phyloP scores from a whole-genome alignment of 768 basidiomycete genomes.

The Pleurotus pulmonarius region DNA sequence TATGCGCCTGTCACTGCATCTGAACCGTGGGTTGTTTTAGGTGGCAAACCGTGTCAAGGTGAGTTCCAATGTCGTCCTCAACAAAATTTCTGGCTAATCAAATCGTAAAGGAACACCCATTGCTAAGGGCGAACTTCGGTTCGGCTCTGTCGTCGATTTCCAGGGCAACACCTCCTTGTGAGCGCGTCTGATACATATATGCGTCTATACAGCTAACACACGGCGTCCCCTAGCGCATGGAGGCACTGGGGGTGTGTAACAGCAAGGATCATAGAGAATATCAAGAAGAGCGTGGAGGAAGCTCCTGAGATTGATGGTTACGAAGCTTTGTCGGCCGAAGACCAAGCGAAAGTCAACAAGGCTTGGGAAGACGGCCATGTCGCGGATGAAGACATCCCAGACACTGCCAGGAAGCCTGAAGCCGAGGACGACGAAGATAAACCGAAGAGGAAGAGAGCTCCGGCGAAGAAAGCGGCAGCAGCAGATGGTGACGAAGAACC shows the following conservation, averaged over 20 bases:
- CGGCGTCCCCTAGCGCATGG: constrained; percentile 51
- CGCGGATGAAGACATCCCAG: constrained; percentile 81
- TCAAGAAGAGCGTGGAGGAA: constrained; percentile 57
- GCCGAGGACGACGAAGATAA: constrained; percentile 37
- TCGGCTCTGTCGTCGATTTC: constrained; percentile 76
- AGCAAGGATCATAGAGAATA: constrained; percentile 60
- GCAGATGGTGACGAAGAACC: constrained; percentile 35
- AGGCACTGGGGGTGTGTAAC: constrained; percentile 92
- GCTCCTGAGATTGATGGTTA: constrained; percentile 81
- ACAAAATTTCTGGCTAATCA: constrained; percentile 9
- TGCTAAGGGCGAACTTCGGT: constrained; percentile 64
- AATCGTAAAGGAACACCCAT: constrained; percentile 57
- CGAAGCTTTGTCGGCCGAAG: constrained; percentile 65
- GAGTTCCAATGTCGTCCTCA: constrained; percentile 10
- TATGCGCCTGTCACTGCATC: too few species aligned
- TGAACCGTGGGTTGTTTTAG: constrained; percentile 30
- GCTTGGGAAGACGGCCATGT: constrained; percentile 80
- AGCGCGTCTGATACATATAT: constrained; percentile 15
- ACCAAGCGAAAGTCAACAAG: constrained; percentile 64
- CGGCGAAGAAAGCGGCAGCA: constrained; percentile 39
- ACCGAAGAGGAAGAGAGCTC: constrained; percentile 34
- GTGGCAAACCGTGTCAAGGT: constrained; percentile 78
- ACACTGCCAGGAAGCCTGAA: constrained; percentile 57
- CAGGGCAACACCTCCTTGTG: constrained; percentile 68
- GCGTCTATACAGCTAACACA: neutral